These are phyloP conservation scores for Haemoproteus tartakovskyi DNA, from an alignment of 169 alveolate genomes.

Conservation along the genomic window DNA sequence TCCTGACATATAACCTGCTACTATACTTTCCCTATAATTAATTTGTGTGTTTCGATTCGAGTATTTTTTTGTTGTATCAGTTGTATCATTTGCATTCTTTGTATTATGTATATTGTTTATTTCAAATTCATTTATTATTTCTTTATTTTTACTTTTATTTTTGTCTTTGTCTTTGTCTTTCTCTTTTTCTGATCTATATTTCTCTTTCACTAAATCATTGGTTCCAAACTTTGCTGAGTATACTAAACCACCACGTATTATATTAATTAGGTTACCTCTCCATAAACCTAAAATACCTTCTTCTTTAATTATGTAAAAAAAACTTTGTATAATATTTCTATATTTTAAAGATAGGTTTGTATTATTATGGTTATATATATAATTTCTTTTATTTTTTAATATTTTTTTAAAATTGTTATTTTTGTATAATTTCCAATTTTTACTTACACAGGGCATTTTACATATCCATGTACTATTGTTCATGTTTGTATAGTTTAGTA, in stretches of 20 bases:
- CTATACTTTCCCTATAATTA: constrained; percentile 66
- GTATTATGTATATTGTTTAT: constrained; percentile 5
- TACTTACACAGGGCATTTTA: too few relatives aligned
- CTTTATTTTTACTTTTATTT: too few relatives aligned
- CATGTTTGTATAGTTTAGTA: too few relatives aligned
- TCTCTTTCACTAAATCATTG: constrained; percentile 77
- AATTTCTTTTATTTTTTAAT: constrained; percentile 2
- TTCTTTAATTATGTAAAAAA: constrained; percentile 76
- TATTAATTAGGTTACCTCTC: constrained; percentile 84
- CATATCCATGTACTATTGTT: too few relatives aligned
- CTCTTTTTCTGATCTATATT: constrained; percentile 33
- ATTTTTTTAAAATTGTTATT: constrained; percentile 13
- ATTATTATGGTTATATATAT: neutral
- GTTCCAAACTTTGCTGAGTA: constrained; percentile 85
- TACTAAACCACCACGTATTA: constrained; percentile 81
- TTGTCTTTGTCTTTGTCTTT: too few relatives aligned
- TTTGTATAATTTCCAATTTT: constrained; percentile 7
- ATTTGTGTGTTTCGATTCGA: neutral
- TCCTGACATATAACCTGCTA: constrained; percentile 85
- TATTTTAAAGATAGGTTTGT: constrained; percentile 66
- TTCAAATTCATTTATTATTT: too few relatives aligned
- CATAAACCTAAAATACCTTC: constrained; percentile 84
- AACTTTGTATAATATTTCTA: constrained; percentile 71
- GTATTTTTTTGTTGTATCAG: constrained; percentile 26
- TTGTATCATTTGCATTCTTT: neutral